Evolutionary conservation across 805 yeast genomes (phyloP), one percentile per base, ranked within the genome.

Genomic region (Metschnikowia proteae): DNA sequence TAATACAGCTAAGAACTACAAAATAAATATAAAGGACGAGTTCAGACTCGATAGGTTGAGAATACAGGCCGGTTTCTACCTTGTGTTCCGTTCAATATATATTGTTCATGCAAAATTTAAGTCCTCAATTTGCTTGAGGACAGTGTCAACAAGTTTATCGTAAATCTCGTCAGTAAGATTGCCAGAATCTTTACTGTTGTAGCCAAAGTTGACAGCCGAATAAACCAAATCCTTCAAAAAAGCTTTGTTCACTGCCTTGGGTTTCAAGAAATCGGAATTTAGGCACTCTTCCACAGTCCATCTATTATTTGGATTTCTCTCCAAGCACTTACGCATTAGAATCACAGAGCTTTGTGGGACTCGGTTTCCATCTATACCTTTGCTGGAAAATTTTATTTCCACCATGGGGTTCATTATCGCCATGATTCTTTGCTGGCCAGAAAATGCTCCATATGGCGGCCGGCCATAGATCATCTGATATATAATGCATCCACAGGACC

Each of bases 401-500:
- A 88, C 80, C 52, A 84, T 84, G 0, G 96, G 94, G 61, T 88
- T 86, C 79, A 87, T 87, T 34, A 89, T 92, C 1, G 96, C 96
- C 62, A 84, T 71, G 34, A 89, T 73, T 51, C 96, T 71, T 60
- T 86, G 88, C 49, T 85, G 80, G 1, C 95, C 94, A 44, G 82
- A 79, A 58, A 79, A 88, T 3, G 75, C 74, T 0, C 89, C 95
- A 70, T 88, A 91, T 1, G 99, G 99, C 1, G 97, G 92, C 52
- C 78, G 78, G 0, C 97, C 97, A 59, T 94, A 95, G 6, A 91
- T 79, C 96, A 94, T 89, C 65, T 94, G 98, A 66, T 90, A 92
- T 0, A 94, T 73, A 3, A 94, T 92, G 64, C 98, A 90, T 0
- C 99, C 99, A 67, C 96, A 87, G 22, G 98, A 90, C 99, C 99